These are phyloP conservation scores for Monilinia aucupariae DNA, from an alignment of 2,329 filamentous ascomycete genomes.

Conservation along the genomic window DNA sequence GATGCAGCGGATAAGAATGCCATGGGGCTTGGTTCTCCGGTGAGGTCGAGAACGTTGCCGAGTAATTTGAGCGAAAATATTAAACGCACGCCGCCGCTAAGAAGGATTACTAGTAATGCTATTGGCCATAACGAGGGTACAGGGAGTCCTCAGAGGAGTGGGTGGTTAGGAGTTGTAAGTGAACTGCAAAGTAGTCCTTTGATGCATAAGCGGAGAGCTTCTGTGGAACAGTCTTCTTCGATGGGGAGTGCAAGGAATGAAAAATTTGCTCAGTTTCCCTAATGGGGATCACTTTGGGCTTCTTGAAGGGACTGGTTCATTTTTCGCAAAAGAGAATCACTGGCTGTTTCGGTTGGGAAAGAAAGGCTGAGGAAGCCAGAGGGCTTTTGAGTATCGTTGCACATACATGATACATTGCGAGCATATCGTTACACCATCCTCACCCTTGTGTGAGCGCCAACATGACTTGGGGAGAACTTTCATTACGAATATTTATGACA, in stretches of 20 bases:
- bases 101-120: slow-evolving; percentile 49
- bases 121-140: slow-evolving; percentile 49
- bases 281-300: background rate
- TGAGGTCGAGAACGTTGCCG: background rate
- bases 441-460: background rate
- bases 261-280: slow-evolving; percentile 5
- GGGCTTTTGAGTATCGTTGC: slow-evolving; percentile 1
- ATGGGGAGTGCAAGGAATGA: background rate
- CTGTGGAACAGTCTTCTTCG: slow-evolving; percentile 44
- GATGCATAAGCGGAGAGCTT: slow-evolving; percentile 57
- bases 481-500: background rate
- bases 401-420: background rate
- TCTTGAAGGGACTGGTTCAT: background rate
- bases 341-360: background rate
- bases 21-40: background rate
- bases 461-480: background rate
- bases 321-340: background rate
- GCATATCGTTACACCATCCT: background rate
- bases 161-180: slow-evolving; percentile 59
- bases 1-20: background rate
- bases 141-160: slow-evolving; percentile 45
- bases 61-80: slow-evolving; percentile 25
- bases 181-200: slow-evolving; percentile 57
- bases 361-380: background rate
- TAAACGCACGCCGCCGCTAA: slow-evolving; percentile 39